Evolutionary conservation across 208 protist species (phyloP).

Genomic region (Acanthamoeba castellanii): DNA sequence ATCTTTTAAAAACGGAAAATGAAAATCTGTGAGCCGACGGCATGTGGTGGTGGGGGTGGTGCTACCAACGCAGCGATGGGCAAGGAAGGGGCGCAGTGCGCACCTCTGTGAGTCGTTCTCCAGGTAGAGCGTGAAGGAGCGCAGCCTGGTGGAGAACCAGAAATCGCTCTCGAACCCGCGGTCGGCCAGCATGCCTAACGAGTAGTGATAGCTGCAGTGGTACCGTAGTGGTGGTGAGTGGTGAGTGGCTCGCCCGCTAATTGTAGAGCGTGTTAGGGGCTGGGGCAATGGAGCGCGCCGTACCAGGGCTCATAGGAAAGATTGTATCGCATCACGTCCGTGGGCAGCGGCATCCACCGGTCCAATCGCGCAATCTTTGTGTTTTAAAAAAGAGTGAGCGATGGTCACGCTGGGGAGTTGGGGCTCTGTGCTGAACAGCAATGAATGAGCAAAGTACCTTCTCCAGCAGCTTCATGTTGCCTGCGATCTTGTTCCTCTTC

Average conservation of each 20-base stretch:
- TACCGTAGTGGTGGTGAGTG: not conserved
- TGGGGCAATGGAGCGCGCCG: not conserved
- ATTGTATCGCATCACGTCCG: not conserved
- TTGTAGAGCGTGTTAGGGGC: no score
- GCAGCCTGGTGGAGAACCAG: not conserved
- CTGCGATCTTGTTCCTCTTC: not conserved
- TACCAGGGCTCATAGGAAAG: slow-evolving; percentile 29
- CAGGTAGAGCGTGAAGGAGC: not conserved
- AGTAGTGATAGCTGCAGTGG: not conserved
- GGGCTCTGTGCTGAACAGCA: no score
- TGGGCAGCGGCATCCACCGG: not conserved
- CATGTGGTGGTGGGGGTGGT: not conserved
- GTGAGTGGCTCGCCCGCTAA: no score
- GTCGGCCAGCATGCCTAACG: not conserved
- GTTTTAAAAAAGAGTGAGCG: not conserved
- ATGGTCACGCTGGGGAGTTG: not conserved
- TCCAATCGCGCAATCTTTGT: not conserved
- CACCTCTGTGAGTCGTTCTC: slow-evolving; percentile 7
- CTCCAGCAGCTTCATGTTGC: slow-evolving; percentile 9
- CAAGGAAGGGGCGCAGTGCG: not conserved
- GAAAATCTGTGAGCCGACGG: no score
- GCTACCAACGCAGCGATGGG: not conserved
- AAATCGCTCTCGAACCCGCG: slow-evolving; percentile 4
- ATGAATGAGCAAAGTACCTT: not conserved
- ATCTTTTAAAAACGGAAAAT: not conserved